These are phyloP conservation scores for Austroboletus festivus DNA, from an alignment of 768 basidiomycete genomes.

Conservation along the genomic window DNA sequence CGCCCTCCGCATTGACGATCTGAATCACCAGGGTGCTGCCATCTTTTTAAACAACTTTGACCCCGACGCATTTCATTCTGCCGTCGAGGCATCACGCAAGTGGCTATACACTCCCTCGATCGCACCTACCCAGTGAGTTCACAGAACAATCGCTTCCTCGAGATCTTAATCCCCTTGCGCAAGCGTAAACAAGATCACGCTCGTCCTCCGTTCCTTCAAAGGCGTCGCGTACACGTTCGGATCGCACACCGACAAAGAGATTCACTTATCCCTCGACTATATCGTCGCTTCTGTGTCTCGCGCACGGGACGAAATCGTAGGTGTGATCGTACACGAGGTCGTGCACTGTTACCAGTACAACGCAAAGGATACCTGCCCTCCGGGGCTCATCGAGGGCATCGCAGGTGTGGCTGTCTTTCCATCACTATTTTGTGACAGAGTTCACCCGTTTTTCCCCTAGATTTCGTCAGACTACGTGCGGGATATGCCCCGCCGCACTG, in stretches of 20 bases:
- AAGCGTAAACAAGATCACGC: constrained; percentile 52
- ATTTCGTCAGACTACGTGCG: constrained; percentile 67
- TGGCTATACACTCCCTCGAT: constrained; percentile 43
- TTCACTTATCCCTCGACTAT: constrained; percentile 69
- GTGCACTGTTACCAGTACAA: constrained; percentile 80
- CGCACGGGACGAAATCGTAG: constrained; percentile 59
- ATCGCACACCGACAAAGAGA: constrained; percentile 58
- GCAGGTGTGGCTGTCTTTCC: constrained; percentile 50
- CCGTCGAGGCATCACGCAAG: constrained; percentile 39
- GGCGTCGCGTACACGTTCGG: constrained; percentile 72
- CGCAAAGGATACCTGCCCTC: constrained; percentile 55
- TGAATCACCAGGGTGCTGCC: constrained; percentile 53
- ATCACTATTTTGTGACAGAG: not conserved
- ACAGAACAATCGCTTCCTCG: not conserved
- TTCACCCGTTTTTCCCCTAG: constrained; percentile 32
- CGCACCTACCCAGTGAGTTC: constrained; percentile 47
- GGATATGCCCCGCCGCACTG: constrained; percentile 69
- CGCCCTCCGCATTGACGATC: constrained; percentile 53
- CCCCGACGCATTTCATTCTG: constrained; percentile 34
- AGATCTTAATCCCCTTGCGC: constrained; percentile 7
- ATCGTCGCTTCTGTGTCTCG: constrained; percentile 42
- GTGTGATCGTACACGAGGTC: constrained; percentile 72
- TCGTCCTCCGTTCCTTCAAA: constrained; percentile 62
- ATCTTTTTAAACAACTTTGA: constrained; percentile 55
- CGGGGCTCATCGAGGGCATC: constrained; percentile 75